Percentiles rank a stretch among this genome's conserved stretches.
phyloP scores from a whole-genome alignment of 371 early-diverging fungal genomes.

The Dichotomocladium elegans region DNA sequence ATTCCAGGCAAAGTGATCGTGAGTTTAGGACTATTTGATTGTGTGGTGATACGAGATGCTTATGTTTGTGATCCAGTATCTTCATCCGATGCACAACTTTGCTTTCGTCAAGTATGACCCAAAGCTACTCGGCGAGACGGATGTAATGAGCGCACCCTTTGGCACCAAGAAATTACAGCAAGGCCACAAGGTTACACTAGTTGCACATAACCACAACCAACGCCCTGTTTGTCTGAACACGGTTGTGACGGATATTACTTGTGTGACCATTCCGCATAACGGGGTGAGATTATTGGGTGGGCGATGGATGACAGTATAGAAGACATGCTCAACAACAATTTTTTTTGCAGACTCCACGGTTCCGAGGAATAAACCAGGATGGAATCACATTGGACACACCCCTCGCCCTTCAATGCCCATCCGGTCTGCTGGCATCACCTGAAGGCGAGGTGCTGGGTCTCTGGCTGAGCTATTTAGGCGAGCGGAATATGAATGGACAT shows the following conservation, averaged over 20 bases:
- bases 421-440: slow-evolving; percentile 79
- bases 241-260: slow-evolving; percentile 73
- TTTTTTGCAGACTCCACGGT: slow-evolving; percentile 69
- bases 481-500: slow-evolving; percentile 62
- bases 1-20: slow-evolving; percentile 72
- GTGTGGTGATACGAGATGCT: neutral
- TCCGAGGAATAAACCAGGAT: slow-evolving; percentile 76
- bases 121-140: slow-evolving; percentile 64
- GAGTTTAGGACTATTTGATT: slow-evolving; percentile 2
- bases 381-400: slow-evolving; percentile 88
- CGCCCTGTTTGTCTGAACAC: slow-evolving; percentile 72
- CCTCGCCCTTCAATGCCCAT: slow-evolving; percentile 75
- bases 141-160: slow-evolving; percentile 62
- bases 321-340: neutral
- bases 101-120: slow-evolving; percentile 78
- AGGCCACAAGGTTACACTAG: slow-evolving; percentile 60
- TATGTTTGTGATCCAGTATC: slow-evolving; percentile 48
- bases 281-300: slow-evolving; percentile 32
- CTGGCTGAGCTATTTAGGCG: slow-evolving; percentile 84
- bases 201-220: slow-evolving; percentile 79
- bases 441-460: slow-evolving; percentile 75
- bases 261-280: slow-evolving; percentile 77
- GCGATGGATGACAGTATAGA: no score
- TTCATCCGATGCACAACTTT: slow-evolving; percentile 86
- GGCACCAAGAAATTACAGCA: slow-evolving; percentile 59